phyloP scores from a whole-genome alignment of 805 yeast species.

The Ogataea parapolymorpha region DNA sequence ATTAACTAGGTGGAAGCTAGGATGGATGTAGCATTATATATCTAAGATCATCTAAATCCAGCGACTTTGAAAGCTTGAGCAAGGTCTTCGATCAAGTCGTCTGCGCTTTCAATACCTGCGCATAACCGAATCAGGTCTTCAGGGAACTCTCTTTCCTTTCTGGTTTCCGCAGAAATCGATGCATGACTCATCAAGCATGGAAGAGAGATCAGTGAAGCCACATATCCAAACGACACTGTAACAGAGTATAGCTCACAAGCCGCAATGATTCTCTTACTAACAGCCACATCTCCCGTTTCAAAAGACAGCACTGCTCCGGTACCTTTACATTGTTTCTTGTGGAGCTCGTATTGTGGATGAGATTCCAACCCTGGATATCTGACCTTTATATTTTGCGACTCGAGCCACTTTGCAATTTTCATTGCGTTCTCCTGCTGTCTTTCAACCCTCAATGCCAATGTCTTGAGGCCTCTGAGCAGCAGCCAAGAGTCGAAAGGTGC shows the following conservation, averaged over 20 bases:
- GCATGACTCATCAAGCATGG: slow-evolving; percentile 98
- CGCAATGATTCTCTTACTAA: slow-evolving; percentile 72
- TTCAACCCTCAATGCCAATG: slow-evolving; percentile 80
- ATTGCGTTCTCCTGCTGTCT: slow-evolving; percentile 82
- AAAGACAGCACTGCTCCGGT: slow-evolving; percentile 87
- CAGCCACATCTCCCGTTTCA: slow-evolving; percentile 73
- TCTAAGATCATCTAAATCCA: slow-evolving; percentile 39
- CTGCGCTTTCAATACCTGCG: slow-evolving; percentile 82
- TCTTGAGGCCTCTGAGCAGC: slow-evolving; percentile 81
- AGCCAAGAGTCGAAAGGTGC: slow-evolving; percentile 94
- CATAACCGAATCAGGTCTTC: slow-evolving; percentile 89
- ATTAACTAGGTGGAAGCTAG: background rate
- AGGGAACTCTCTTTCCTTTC: slow-evolving; percentile 86
- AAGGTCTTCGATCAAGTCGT: slow-evolving; percentile 80
- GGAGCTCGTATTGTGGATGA: slow-evolving; percentile 81
- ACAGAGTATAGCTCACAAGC: slow-evolving; percentile 76
- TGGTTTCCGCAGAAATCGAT: slow-evolving; percentile 83
- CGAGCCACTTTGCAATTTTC: slow-evolving; percentile 71
- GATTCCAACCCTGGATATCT: slow-evolving; percentile 81
- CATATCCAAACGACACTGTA: slow-evolving; percentile 93
- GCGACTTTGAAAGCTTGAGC: slow-evolving; percentile 64
- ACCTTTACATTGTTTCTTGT: slow-evolving; percentile 72
- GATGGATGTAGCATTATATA: background rate
- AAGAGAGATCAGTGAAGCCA: slow-evolving; percentile 85
- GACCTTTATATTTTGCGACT: slow-evolving; percentile 65